A percentile compares a stretch with the other conserved stretches of the same genome.
Evolutionary conservation across 2,329 filamentous ascomycete genomes (phyloP).

Genomic region (Talaromyces sp.): DNA sequence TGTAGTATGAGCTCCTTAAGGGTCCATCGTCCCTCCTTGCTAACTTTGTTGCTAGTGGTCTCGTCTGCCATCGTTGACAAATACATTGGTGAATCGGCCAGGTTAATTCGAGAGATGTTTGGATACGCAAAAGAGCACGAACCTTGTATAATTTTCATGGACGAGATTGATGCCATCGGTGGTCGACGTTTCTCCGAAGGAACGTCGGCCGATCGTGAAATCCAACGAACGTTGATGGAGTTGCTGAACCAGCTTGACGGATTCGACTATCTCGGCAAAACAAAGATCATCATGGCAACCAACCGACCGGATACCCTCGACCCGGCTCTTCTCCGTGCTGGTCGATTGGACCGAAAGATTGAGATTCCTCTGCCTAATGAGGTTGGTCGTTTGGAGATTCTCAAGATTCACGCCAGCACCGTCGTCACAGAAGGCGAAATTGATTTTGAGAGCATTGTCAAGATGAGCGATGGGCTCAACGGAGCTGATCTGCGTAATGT

Average conservation of each 20-base stretch:
- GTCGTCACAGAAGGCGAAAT: constrained; percentile 91
- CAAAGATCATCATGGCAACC: constrained; percentile 99
- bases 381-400: constrained; percentile 89
- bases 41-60: constrained; percentile 59
- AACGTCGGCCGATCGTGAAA: constrained; percentile 94
- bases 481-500: constrained; percentile 96
- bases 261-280: constrained; percentile 98
- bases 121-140: constrained; percentile 99
- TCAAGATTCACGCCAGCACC: constrained; percentile 90
- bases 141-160: constrained; percentile 99
- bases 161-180: constrained; percentile 98
- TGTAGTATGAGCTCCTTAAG: constrained; percentile 12
- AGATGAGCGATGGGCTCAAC: constrained; percentile 99
- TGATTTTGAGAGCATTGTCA: constrained; percentile 98
- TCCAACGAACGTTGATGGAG: constrained; percentile 97
- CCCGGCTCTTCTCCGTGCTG: constrained; percentile 81
- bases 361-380: constrained; percentile 97
- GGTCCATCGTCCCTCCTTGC: not conserved
- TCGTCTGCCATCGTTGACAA: constrained; percentile 99
- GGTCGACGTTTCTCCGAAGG: constrained; percentile 95
- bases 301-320: constrained; percentile 95
- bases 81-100: constrained; percentile 97
- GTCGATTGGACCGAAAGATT: constrained; percentile 77
- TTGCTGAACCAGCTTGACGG: constrained; percentile 97
- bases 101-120: constrained; percentile 98